Evolutionary conservation across 441 rosid genomes (phyloP).

Genomic region (Corymbia calophylla): DNA sequence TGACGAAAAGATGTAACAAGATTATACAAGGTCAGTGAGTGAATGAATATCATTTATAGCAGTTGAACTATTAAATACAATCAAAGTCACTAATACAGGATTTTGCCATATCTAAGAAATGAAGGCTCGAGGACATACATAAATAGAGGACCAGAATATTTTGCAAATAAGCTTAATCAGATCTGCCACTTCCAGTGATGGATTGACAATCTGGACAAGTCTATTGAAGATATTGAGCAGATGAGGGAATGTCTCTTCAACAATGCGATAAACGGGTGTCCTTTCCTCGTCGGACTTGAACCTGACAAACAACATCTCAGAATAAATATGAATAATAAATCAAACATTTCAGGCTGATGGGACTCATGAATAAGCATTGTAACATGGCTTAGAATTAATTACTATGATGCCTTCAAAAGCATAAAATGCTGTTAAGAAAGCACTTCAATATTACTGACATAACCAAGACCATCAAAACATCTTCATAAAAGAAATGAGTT

Average conservation of each 20-base stretch:
- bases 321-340: background rate
- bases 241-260: constrained; percentile 84
- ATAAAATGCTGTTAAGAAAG: background rate
- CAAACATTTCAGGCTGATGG: background rate
- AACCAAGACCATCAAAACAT: background rate
- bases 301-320: constrained; percentile 26
- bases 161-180: constrained; percentile 94
- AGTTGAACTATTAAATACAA: background rate
- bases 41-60: background rate
- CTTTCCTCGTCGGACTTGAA: constrained; percentile 98
- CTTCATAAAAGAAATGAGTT: background rate
- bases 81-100: background rate
- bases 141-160: constrained; percentile 97
- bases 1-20: background rate
- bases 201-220: constrained; percentile 75
- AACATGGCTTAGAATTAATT: background rate
- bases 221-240: constrained; percentile 70
- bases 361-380: background rate
- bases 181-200: constrained; percentile 86
- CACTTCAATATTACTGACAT: background rate
- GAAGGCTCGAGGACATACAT: constrained; percentile 45
- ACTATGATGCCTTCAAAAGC: background rate
- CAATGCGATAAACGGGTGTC: constrained; percentile 68
- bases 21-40: background rate
- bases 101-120: background rate